Conservation (phyloP, 1,139 yeast genomes). For the Kodamaea plutei region DNA sequence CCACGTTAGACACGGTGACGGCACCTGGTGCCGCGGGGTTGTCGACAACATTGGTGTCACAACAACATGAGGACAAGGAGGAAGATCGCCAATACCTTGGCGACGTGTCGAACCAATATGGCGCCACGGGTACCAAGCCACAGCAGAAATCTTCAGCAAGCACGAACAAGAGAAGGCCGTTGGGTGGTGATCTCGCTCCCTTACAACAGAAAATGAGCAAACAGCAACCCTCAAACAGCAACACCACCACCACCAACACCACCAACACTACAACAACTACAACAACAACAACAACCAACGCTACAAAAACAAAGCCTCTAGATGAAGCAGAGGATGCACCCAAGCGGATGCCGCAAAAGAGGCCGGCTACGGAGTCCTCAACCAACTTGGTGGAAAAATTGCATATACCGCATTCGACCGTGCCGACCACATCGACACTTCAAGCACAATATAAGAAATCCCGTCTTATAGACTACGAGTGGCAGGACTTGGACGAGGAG, state of each 20-base stretch:
- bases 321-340: conserved; percentile 17
- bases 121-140: conserved; percentile 13
- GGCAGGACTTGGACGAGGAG: conserved; percentile 92
- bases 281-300: conserved; percentile 8
- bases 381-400: conserved; percentile 47
- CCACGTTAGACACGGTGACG: conserved; percentile 4
- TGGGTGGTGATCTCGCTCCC: conserved; percentile 35
- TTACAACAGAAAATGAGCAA: conserved; percentile 19
- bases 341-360: conserved; percentile 49
- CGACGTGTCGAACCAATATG: conserved; percentile 42
- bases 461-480: conserved; percentile 48
- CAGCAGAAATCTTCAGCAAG: conserved; percentile 2
- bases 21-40: conserved; percentile 4
- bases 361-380: conserved; percentile 55
- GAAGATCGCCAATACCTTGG: conserved; percentile 31
- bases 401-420: conserved; percentile 8
- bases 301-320: conserved; percentile 4
- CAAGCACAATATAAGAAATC: conserved; percentile 26
- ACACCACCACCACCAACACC: conserved; percentile 3
- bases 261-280: conserved; percentile 6
- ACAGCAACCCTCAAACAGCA: not conserved
- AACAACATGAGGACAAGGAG: conserved; percentile 8
- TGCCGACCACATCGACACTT: conserved; percentile 12
- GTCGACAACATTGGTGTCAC: not conserved
- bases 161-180: conserved; percentile 24